phyloP scores from a whole-genome alignment of 352 stramenopile genomes.

The Phytophthora nicotianae region DNA sequence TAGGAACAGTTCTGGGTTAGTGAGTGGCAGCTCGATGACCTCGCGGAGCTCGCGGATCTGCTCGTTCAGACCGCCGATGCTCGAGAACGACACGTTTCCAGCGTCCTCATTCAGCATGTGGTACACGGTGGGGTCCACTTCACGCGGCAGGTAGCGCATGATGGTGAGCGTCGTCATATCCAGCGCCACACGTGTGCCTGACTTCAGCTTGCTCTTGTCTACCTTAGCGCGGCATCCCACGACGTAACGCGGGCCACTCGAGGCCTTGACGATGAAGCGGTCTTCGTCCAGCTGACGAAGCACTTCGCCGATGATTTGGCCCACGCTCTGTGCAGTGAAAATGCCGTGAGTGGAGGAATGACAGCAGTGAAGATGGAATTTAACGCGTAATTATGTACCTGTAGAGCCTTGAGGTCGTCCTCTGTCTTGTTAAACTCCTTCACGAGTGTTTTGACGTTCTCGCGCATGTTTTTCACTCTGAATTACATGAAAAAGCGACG shows the following conservation, averaged over 20 bases:
- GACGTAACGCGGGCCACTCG: conserved; percentile 97
- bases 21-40: conserved; percentile 98
- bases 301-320: conserved; percentile 99
- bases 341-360: conserved; percentile 7
- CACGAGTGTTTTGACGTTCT: conserved; percentile 95
- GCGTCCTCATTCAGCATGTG: conserved; percentile 99
- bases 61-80: conserved; percentile 98
- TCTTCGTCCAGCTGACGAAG: conserved; percentile 98
- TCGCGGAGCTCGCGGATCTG: conserved; percentile 97
- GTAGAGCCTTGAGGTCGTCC: conserved; percentile 96
- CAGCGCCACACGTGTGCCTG: conserved; percentile 96
- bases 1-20: conserved; percentile 99
- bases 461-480: conserved; percentile 96
- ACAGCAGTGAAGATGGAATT: neutral
- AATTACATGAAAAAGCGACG: conserved; percentile 2
- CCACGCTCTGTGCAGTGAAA: conserved; percentile 90
- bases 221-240: conserved; percentile 96
- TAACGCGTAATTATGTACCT: conserved; percentile 40
- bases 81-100: conserved; percentile 96
- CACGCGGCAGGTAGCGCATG: conserved; percentile 97
- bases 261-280: conserved; percentile 99
- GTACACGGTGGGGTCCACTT: conserved; percentile 99
- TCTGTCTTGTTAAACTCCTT: conserved; percentile 99
- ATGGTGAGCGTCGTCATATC: conserved; percentile 99
- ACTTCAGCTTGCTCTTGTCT: conserved; percentile 96